Percentiles rank a stretch among this genome's conserved stretches.
These are phyloP conservation scores for Coniochaeta pulveracea DNA, from an alignment of 2,329 filamentous ascomycete species.

Conservation along the genomic window DNA sequence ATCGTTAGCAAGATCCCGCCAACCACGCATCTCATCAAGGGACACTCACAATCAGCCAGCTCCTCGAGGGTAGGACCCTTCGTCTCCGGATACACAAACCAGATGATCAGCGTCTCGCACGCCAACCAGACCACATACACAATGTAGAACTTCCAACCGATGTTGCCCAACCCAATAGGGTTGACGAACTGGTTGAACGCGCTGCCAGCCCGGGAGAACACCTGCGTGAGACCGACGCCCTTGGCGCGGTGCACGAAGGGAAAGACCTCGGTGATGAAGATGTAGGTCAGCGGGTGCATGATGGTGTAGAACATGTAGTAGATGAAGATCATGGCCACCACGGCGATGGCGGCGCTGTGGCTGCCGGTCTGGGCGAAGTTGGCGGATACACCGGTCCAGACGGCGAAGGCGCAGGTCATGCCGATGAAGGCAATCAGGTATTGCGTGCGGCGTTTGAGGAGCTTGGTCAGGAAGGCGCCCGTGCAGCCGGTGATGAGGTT, in stretches of 20 bases:
- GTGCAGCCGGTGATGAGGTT: conserved; percentile 3
- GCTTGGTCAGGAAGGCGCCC: conserved; percentile 1
- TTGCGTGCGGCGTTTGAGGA: conserved; percentile 6
- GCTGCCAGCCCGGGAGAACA: conserved; percentile 6
- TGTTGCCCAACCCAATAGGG: conserved; percentile 20
- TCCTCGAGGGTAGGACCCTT: conserved; percentile 4
- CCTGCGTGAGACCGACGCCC: conserved; percentile 7
- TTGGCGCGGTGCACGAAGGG: conserved; percentile 10
- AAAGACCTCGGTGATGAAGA: conserved; percentile 13
- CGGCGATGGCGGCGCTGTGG: conserved; percentile 2
- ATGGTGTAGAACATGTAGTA: conserved; percentile 24
- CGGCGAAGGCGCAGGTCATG: conserved; percentile 6
- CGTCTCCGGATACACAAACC: conserved; percentile 3
- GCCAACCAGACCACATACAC: conserved; percentile 18
- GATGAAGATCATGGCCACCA: conserved; percentile 24
- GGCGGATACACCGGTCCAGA: conserved; percentile 5
- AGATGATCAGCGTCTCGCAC: conserved; percentile 6
- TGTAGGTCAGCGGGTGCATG: conserved; percentile 24
- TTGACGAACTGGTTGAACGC: conserved; percentile 20
- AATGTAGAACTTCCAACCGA: conserved; percentile 24
- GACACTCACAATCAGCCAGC: conserved; percentile 2
- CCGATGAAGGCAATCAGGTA: conserved; percentile 6
- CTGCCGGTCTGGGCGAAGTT: conserved; percentile 4
- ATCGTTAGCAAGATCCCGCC: not conserved
- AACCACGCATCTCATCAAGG: not conserved